These are phyloP conservation scores for Plasmodium ovale DNA, from an alignment of 169 alveolate genomes.

Conservation along the genomic window DNA sequence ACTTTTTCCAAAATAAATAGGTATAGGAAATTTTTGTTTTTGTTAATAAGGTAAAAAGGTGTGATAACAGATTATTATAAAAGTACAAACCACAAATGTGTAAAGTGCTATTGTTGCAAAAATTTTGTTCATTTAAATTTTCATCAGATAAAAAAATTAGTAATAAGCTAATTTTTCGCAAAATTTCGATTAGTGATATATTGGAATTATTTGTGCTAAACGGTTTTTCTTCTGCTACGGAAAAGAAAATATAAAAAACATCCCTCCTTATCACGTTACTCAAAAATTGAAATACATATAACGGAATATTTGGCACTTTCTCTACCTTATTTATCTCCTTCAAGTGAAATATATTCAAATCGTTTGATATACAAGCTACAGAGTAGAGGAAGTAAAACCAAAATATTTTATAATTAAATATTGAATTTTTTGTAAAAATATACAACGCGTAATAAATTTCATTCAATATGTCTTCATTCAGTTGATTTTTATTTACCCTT, in stretches of 20 bases:
- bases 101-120: slow-evolving; percentile 32
- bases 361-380: slow-evolving; percentile 10
- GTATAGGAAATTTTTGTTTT: slow-evolving; percentile 41
- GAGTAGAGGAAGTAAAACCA: slow-evolving; percentile 57
- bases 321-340: slow-evolving; percentile 20
- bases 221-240: slow-evolving; percentile 21
- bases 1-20: slow-evolving; percentile 23
- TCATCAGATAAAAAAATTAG: slow-evolving; percentile 32
- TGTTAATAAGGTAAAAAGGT: slow-evolving; percentile 11
- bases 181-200: slow-evolving; percentile 46
- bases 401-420: slow-evolving; percentile 65
- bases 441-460: slow-evolving; percentile 45
- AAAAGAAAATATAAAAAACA: slow-evolving; percentile 35
- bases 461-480: slow-evolving; percentile 45
- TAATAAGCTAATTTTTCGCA: slow-evolving; percentile 48
- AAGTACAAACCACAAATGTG: slow-evolving; percentile 58
- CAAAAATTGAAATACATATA: slow-evolving; percentile 63
- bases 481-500: slow-evolving; percentile 23
- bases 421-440: slow-evolving; percentile 66
- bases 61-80: slow-evolving; percentile 36
- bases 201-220: slow-evolving; percentile 9
- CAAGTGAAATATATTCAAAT: slow-evolving; percentile 28
- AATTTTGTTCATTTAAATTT: slow-evolving; percentile 37
- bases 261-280: slow-evolving; percentile 54
- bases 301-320: slow-evolving; percentile 19